Evolutionary conservation across 352 stramenopile species (phyloP), one percentile per base, ranked within the genome.

Genomic region (Phytophthora aleatoria): DNA sequence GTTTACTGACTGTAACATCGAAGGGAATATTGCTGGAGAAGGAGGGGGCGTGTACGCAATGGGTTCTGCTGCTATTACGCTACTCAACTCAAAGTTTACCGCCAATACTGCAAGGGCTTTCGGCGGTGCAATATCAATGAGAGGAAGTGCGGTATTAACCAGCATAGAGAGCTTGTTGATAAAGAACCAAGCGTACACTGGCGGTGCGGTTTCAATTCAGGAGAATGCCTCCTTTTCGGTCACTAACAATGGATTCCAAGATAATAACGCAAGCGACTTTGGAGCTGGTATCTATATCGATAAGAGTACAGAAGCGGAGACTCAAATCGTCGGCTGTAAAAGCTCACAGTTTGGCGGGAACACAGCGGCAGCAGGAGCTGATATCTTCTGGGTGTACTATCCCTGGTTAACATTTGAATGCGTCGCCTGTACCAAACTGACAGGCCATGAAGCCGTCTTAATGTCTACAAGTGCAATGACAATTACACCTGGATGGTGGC

Each of bases 341-440:
- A 28, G 10, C 1, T 55, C 64, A 5, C 24, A 15, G 1, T 84
- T 86, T 43, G 42, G 26, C 5, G 45, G 51, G n/a, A 91, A 92
- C 53, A 39, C 38, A 1, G 84, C 84, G 0, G 20, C 57, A 1
- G 71, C 72, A 4, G 84, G 81, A 1, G 4, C 24, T 0, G 84
- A 92, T 11, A 72, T 89, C 28, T 90, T 85, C 44, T 92, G 84
- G 81, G 69, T 85, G 0, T 90, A 77, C 41, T 74, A 79, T 36
- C 35, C 67, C 12, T 74, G 64, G 57, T 83, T 83, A 42, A 60
- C 39, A 30, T 83, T 87, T 8, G 13, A 57, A 5, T 90, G 81
- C 26, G 12, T 16, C 0, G 43, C 65, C 10, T 90, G 79, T 33
- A 58, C 48, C 3, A 76, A 63, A 30, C 39, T 36, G 0, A 56